Base-by-base conservation (phyloP, 257 asterid species). In the Echium plantagineum region DNA sequence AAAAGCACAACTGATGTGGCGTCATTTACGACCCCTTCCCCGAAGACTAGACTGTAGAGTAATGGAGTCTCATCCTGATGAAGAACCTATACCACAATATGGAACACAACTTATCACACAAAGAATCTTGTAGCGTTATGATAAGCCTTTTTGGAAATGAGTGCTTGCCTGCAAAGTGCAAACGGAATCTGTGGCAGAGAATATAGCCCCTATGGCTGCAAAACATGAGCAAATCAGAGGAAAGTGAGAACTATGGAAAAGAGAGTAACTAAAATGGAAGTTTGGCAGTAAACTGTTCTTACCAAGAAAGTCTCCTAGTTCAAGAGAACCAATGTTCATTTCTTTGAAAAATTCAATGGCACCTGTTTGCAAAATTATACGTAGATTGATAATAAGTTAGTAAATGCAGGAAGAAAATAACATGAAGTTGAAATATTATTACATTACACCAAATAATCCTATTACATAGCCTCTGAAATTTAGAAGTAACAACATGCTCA, bases 21-120 rank as follows among this genome's bases (percentile, higher is more conserved):
- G 61, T 93, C 97, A 71, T 93, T 93, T 57, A 93, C 98, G 24
- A 91, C 98, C 15, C 98, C 97, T 84, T 91, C 98, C 71, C 98
- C 98, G 53, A 91, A 91, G 46, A 93, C 98, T 18, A 93, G 81
- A 81, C 98, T 93, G 85, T 93, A 93, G 52, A 93, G 76, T 71
- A 93, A 76, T 65, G 98, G 98, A 48, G 98, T 93, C 71, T 93
- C 98, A 56, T 93, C 98, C 75, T 93, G 97, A 78, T 74, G 86
- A 72, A 93, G 94, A 74, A 93, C 86, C 98, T 93, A 80, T 66
- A 82, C 30, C 62, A 68, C 57, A 52, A 62, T 58, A 53, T 59
- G 70, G 55, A 38, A 31, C 30, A 57, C 66, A 59, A 71, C 49
- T 65, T 60, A 38, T 5, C 18, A 18, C 19, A 52, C n/a, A n/a